Percentiles rank a stretch among this genome's conserved stretches.
Evolutionary conservation across 2,329 filamentous ascomycete species (phyloP).

Genomic region (Epichloe gansuensis): DNA sequence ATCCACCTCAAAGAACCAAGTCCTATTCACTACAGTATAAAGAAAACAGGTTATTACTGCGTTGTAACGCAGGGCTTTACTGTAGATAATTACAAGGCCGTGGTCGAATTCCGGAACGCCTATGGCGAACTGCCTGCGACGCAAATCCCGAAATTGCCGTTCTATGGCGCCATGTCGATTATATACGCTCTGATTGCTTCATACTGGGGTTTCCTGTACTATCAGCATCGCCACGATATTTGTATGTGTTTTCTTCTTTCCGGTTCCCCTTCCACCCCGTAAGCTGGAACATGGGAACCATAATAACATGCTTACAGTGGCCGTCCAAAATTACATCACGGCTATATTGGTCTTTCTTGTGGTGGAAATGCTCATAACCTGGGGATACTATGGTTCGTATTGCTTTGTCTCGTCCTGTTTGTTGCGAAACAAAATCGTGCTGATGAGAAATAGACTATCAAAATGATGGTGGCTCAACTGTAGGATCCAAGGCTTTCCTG

Average conservation of each 20-base stretch:
- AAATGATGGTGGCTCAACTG: conserved; percentile 77
- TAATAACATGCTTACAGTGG: conserved; percentile 38
- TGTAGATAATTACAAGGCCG: conserved; percentile 58
- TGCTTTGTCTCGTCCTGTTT: neutral
- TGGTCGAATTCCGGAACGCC: conserved; percentile 87
- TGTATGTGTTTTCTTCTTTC: conserved; percentile 33
- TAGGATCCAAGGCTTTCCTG: conserved; percentile 74
- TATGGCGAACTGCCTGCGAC: conserved; percentile 92
- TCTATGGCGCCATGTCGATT: conserved; percentile 90
- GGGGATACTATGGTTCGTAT: conserved; percentile 82
- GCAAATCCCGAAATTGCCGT: conserved; percentile 92
- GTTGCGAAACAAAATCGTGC: conserved; percentile 7
- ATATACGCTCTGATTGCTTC: conserved; percentile 78
- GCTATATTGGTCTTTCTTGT: conserved; percentile 91
- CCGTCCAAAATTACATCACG: conserved; percentile 98
- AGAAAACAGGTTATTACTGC: conserved; percentile 93
- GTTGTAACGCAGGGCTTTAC: conserved; percentile 66
- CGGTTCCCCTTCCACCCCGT: neutral
- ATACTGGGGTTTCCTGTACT: conserved; percentile 89
- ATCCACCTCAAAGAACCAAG: conserved; percentile 67
- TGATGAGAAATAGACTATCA: conserved; percentile 59
- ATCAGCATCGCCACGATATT: conserved; percentile 87
- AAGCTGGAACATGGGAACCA: conserved; percentile 4
- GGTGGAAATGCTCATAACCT: conserved; percentile 94
- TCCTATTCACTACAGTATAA: conserved; percentile 69